These are phyloP conservation scores for Lodderomyces elongisporus DNA, from an alignment of 1,139 yeast species.

Conservation along the genomic window DNA sequence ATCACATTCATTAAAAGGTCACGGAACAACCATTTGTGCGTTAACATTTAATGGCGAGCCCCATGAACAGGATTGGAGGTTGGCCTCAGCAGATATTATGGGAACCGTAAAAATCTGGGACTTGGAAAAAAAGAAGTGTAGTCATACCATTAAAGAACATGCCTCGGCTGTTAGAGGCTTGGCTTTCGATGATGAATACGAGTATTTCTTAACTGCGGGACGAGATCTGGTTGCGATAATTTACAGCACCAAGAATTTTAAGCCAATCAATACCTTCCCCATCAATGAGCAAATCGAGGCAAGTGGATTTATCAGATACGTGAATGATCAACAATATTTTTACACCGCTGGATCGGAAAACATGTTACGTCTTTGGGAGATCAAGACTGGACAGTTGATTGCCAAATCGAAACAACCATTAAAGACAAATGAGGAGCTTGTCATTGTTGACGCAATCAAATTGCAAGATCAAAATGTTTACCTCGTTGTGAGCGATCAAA, in stretches of 20 bases:
- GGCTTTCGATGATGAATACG: conserved; percentile 53
- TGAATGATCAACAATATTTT: conserved; percentile 31
- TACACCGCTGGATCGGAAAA: conserved; percentile 85
- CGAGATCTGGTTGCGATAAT: conserved; percentile 76
- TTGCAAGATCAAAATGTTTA: conserved; percentile 20
- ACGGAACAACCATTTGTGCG: conserved; percentile 87
- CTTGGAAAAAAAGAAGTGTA: conserved; percentile 69
- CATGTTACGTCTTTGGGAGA: conserved; percentile 57
- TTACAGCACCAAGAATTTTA: conserved; percentile 51
- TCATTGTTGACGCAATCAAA: conserved; percentile 54
- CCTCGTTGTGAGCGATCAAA: conserved; percentile 76
- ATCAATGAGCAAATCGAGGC: conserved; percentile 77
- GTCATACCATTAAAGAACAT: conserved; percentile 67
- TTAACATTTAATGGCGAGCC: conserved; percentile 68
- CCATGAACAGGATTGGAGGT: conserved; percentile 63
- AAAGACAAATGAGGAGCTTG: conserved; percentile 61
- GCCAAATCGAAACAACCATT: conserved; percentile 48
- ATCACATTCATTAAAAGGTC: conserved; percentile 91
- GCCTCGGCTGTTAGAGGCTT: conserved; percentile 83
- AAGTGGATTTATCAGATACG: conserved; percentile 53
- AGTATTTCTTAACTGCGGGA: conserved; percentile 71
- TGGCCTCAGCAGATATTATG: conserved; percentile 84
- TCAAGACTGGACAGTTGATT: conserved; percentile 30
- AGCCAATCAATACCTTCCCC: conserved; percentile 63
- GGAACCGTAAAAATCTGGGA: conserved; percentile 91